Conservation (phyloP, 2,329 filamentous ascomycete genomes). For the Tolypocladium guangdongense region DNA sequence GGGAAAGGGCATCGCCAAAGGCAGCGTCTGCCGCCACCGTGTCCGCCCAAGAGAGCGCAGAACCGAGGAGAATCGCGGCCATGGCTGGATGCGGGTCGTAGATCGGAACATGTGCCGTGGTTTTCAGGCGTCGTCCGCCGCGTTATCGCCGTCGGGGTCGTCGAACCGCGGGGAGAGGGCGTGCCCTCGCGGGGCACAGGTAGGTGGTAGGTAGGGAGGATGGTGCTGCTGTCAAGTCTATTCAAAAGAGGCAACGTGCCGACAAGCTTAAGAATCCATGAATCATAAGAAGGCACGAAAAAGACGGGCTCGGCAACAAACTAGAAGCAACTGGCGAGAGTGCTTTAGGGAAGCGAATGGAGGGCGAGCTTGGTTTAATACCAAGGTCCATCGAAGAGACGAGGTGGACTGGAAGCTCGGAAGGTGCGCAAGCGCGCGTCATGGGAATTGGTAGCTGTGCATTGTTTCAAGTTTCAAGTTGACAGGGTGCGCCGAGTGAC, state of each 20-base stretch:
- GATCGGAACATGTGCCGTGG: neutral
- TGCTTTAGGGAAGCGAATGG: neutral
- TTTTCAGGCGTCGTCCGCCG: neutral
- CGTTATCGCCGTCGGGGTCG: neutral
- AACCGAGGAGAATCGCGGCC: neutral
- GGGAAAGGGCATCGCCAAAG: neutral
- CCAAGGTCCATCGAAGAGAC: neutral
- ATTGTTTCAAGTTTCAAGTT: neutral
- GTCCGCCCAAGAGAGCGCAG: neutral
- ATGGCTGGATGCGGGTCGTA: neutral
- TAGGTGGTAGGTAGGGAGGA: neutral
- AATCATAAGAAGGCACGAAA: neutral
- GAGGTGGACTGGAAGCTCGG: neutral
- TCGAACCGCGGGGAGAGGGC: neutral
- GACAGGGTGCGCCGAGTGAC: constrained; percentile 12
- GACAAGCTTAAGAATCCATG: neutral
- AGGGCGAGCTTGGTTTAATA: neutral
- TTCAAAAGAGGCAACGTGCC: neutral
- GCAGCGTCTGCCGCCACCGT: neutral
- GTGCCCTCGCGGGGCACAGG: neutral
- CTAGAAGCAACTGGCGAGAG: neutral
- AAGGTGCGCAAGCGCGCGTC: neutral
- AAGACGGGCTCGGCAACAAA: neutral
- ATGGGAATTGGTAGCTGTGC: neutral
- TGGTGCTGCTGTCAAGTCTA: neutral